Evolutionary conservation across 2,329 filamentous ascomycete genomes (phyloP).

Genomic region (Sporothrix variecibatus): DNA sequence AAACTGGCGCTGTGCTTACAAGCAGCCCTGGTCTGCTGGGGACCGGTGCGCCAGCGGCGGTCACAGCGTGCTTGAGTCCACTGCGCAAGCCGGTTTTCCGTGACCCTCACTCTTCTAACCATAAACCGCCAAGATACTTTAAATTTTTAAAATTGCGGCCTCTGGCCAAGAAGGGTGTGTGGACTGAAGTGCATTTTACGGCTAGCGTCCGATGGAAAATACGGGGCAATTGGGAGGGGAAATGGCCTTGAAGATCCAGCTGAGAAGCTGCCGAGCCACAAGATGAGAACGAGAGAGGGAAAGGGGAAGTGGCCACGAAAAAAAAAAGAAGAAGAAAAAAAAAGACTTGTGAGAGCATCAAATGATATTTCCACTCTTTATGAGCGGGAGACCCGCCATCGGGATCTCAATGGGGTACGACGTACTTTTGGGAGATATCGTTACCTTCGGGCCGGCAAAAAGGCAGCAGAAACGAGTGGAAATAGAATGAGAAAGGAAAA

Average conservation of each 20-base stretch:
- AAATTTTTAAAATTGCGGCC: constrained; percentile 12
- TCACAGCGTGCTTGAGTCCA: background rate
- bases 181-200: background rate
- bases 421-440: background rate
- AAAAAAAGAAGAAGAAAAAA: background rate
- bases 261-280: background rate
- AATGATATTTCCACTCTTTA: background rate
- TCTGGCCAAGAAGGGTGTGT: constrained; percentile 1
- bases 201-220: background rate
- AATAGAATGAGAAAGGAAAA: background rate
- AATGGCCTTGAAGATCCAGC: background rate
- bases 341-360: no score
- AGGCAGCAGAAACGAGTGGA: background rate
- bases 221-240: background rate
- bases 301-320: background rate
- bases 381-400: background rate
- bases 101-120: background rate
- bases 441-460: constrained; percentile 15
- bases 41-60: background rate
- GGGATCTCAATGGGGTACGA: background rate
- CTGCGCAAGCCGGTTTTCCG: background rate
- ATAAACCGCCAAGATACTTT: constrained; percentile 15
- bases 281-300: background rate
- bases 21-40: constrained; percentile 1
- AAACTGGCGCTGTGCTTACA: background rate